phyloP scores from a whole-genome alignment of 2,329 filamentous ascomycete species.

The Colletotrichum filicis region DNA sequence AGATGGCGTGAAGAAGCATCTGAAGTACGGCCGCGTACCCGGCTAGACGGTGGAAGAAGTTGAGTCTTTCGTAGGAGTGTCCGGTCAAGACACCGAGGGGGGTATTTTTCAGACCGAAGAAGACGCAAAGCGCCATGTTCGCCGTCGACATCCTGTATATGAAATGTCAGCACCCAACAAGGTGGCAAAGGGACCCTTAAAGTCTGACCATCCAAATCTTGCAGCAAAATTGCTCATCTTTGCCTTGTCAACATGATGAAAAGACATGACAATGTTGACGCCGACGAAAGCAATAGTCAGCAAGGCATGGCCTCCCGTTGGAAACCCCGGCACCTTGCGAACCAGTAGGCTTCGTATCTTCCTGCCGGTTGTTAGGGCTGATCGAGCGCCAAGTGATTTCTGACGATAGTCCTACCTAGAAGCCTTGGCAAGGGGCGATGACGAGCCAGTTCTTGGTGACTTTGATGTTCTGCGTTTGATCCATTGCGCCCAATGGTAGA shows the following conservation, averaged over 20 bases:
- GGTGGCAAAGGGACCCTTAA: conserved; percentile 47
- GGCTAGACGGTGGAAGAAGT: conserved; percentile 66
- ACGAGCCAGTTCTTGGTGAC: not conserved
- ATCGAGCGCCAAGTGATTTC: not conserved
- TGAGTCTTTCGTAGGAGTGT: conserved; percentile 68
- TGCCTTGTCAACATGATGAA: conserved; percentile 45
- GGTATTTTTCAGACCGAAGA: conserved; percentile 62
- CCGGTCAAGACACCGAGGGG: conserved; percentile 62
- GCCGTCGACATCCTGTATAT: not conserved
- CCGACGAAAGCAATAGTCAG: conserved; percentile 43
- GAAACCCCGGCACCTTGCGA: not conserved
- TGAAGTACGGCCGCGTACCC: not conserved
- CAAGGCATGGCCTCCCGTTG: conserved; percentile 42
- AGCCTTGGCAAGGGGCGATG: not conserved
- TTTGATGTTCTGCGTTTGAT: not conserved
- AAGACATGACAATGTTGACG: conserved; percentile 47
- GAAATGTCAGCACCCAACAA: not conserved
- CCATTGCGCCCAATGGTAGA: not conserved
- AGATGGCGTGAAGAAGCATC: not conserved
- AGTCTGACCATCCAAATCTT: conserved; percentile 48
- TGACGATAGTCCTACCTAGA: not conserved
- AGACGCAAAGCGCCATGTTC: conserved; percentile 42
- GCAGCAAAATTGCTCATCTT: conserved; percentile 47
- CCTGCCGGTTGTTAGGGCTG: not conserved
- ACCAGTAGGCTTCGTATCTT: not conserved